Evolutionary conservation across 2,329 filamentous ascomycete genomes (phyloP), one percentile per base, ranked within the genome.

Genomic region (Penicillium brevicompactum): DNA sequence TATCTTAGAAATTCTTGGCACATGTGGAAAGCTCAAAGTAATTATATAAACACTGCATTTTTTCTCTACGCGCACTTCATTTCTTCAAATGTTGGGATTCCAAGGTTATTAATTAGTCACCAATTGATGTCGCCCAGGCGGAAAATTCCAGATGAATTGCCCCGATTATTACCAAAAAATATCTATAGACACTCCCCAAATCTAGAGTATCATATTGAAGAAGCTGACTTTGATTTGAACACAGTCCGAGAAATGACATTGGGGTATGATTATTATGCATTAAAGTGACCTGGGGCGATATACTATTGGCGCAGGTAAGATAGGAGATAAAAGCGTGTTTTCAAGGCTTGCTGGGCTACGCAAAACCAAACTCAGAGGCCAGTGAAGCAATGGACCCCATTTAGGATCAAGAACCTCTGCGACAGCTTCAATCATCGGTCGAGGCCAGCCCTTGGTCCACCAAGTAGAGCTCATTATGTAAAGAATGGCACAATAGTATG

Each of bases 371-470:
- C 40, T 21, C 46, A 48, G 9, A 13, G 46, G 34, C 46, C 46
- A 48, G 10, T 40, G 21, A 9, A 48, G 46, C 21, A 21, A 48
- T 18, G 34, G 34, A 13, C 4, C 16, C 46, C 46, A 48, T 21
- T 40, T 18, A 13, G n/a, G 13, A n/a, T 41, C 34, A 24, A 48
- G 27, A 16, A 21, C 30, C 8, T 48, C 46, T 48, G 21, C 16
- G 46, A 48, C n/a, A 40, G 46, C n/a, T 30, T 48, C 34, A n/a
- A 48, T 5, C 8, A 38, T 47, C 38, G 46, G 34, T 38, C 21
- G 46, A 30, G 46, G 46, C 46, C 46, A 48, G 21, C 16, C 34
- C 22, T 48, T 48, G 22, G 34, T 40, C 46, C 34, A 48, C 34
- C 46, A 48, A 9, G 32, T 40, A 5, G 46, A 40, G 34, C 46